phyloP scores from a whole-genome alignment of 768 basidiomycete species.

The Hygrophoropsis aurantiaca region DNA sequence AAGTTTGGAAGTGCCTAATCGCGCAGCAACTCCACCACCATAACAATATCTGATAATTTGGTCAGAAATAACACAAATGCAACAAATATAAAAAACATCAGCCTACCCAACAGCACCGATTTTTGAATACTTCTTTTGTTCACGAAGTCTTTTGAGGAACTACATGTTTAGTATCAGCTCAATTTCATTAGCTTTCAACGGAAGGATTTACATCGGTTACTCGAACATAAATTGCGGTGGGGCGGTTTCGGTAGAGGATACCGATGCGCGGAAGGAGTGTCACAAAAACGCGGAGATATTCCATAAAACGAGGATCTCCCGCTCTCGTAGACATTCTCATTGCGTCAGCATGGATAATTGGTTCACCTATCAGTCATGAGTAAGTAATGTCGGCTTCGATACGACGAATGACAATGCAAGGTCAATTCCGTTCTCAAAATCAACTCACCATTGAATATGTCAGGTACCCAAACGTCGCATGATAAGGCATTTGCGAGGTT shows the following conservation, averaged over 20 bases:
- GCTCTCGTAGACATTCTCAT: conserved; percentile 32
- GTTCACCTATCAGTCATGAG: conserved; percentile 20
- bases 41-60: conserved; percentile 35
- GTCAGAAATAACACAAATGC: not conserved
- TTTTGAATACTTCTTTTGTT: conserved; percentile 37
- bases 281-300: conserved; percentile 15
- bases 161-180: conserved; percentile 6
- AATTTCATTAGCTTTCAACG: not conserved
- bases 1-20: conserved; percentile 27
- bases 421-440: not conserved
- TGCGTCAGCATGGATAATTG: conserved; percentile 21
- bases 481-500: conserved; percentile 43
- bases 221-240: conserved; percentile 27
- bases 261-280: conserved; percentile 18
- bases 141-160: conserved; percentile 38
- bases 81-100: not conserved
- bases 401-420: not conserved
- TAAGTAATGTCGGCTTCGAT: conserved; percentile 1
- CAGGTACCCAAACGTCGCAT: conserved; percentile 66
- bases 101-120: conserved; percentile 44
- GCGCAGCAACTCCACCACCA: conserved; percentile 25
- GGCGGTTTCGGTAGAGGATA: conserved; percentile 19
- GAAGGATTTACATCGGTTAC: conserved; percentile 18
- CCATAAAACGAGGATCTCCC: conserved; percentile 16
- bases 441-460: conserved; percentile 53